Evolutionary conservation across 106 monocot species (phyloP).

Genomic region (Platanthera zijinensis): DNA sequence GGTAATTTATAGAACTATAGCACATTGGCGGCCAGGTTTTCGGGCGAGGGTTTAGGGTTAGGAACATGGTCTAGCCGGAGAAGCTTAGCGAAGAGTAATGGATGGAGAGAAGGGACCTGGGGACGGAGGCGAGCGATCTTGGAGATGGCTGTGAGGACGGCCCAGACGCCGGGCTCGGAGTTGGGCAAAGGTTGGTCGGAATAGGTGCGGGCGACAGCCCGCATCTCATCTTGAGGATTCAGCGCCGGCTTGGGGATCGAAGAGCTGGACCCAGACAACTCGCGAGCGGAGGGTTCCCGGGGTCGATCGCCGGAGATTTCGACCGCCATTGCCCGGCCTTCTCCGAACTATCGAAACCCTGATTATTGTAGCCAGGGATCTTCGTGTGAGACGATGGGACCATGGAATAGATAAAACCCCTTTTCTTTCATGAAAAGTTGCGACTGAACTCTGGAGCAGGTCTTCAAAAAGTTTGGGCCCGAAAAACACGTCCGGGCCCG

Average conservation of each 20-base stretch:
- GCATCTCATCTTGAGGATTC: conserved; percentile 56
- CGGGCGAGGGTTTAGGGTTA: conserved; percentile 10
- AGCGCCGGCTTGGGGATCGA: conserved; percentile 7
- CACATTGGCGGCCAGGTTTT: neutral
- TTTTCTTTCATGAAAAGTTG: too few relatives aligned
- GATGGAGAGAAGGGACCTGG: conserved; percentile 29
- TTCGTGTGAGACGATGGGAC: neutral
- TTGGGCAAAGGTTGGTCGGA: conserved; percentile 61
- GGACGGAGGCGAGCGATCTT: conserved; percentile 55
- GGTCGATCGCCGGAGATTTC: conserved; percentile 11
- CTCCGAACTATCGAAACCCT: neutral
- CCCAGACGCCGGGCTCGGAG: conserved; percentile 72
- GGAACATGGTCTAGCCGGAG: neutral
- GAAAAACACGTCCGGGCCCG: too few relatives aligned
- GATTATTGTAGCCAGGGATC: neutral
- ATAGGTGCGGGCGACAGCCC: conserved; percentile 61
- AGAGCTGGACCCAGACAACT: conserved; percentile 11
- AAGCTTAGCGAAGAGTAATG: neutral
- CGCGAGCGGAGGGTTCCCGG: neutral
- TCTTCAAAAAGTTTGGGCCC: too few relatives aligned
- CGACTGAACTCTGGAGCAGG: too few relatives aligned
- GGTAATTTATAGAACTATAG: neutral
- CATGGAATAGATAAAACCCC: too few relatives aligned
- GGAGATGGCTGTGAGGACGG: conserved; percentile 90
- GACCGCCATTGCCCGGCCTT: conserved; percentile 16